A percentile compares a stretch with the other conserved stretches of the same genome.
Conservation (phyloP, 2,329 filamentous ascomycete genomes). For the Alternaria postmessia region DNA sequence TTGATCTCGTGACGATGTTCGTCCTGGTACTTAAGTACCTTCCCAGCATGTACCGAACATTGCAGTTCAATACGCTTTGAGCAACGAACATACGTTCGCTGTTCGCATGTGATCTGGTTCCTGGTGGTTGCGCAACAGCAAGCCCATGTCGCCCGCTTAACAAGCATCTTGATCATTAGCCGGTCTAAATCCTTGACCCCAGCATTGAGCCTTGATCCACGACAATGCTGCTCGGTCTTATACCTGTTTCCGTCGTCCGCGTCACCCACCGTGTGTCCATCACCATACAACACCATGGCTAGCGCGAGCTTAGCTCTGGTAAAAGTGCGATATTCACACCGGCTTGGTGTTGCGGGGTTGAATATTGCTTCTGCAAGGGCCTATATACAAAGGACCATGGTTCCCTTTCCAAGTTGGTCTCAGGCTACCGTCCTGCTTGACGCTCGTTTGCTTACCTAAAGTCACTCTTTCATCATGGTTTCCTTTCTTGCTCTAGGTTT, state of each 20-base stretch:
- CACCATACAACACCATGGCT: slow-evolving; percentile 17
- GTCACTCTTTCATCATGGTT: slow-evolving; percentile 29
- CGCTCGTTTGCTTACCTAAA: slow-evolving; percentile 5
- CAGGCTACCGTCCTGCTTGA: slow-evolving; percentile 8
- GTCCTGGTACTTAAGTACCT: not conserved
- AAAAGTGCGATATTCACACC: slow-evolving; percentile 2
- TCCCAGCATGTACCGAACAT: not conserved
- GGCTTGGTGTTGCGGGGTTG: slow-evolving; percentile 19
- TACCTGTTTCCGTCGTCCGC: slow-evolving; percentile 6
- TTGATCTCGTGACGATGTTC: not conserved
- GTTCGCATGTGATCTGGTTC: not conserved
- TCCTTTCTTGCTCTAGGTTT: slow-evolving; percentile 33
- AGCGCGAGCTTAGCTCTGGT: slow-evolving; percentile 14
- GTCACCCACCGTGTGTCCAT: slow-evolving; percentile 6
- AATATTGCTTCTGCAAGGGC: not conserved
- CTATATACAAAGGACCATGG: slow-evolving; percentile 13
- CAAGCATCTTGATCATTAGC: slow-evolving; percentile 14
- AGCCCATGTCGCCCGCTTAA: not conserved
- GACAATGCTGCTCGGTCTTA: slow-evolving; percentile 13
- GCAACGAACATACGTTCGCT: not conserved
- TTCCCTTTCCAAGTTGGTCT: not conserved
- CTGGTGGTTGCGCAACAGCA: slow-evolving; percentile 1
- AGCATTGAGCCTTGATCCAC: not conserved
- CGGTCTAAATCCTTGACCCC: slow-evolving; percentile 10
- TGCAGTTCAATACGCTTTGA: not conserved